Evolutionary conservation across 75 land plant species (phyloP), one percentile per base, ranked within the genome.

Genomic region (Sequoiadendron giganteum): DNA sequence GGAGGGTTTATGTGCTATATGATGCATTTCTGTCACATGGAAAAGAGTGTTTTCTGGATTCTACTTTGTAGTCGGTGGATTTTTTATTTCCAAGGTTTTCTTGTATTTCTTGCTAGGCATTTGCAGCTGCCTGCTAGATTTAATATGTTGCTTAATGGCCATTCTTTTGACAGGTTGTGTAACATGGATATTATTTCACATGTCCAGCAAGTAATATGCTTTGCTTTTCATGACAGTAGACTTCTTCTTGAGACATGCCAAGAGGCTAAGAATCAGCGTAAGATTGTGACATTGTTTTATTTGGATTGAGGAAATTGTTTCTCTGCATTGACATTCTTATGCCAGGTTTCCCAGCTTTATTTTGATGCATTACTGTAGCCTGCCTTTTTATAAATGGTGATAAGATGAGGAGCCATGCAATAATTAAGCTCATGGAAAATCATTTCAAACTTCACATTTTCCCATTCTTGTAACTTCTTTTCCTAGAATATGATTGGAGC

Each of bases 161-260:
- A 40, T 61, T 89, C 40, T 55, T 85, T 82, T 38, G 87, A 90
- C 96, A 98, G 99, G 94, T 75, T 96, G 21, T 98, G 99, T 89
- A 98, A 98, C 88, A 96, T 93, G 98, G 98, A 98, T 94, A 98
- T 98, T 88, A 90, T 98, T 55, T 96, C 98, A 80, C 97, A 95
- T 68, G 99, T 98, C 54, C 98, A 96, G 82, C 99, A 98, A 92
- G 99, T 98, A 76, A 98, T 98, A 78, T 98, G 99, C 92, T 98
- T 98, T 88, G 99, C 99, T 55, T 98, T 98, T 58, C 99, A 98
- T 87, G 99, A 98, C 88, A 98, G 98, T 90, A 94, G 87, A 85
- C 76, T 98, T 90, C 94, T 98, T 7, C 95, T 96, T 96, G 99
- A 98, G 90, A 98, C 99, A 45, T 98, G 99, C 75, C 92, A 94